Conservation (phyloP, 768 basidiomycete species). For the Saitozyma sp. region DNA sequence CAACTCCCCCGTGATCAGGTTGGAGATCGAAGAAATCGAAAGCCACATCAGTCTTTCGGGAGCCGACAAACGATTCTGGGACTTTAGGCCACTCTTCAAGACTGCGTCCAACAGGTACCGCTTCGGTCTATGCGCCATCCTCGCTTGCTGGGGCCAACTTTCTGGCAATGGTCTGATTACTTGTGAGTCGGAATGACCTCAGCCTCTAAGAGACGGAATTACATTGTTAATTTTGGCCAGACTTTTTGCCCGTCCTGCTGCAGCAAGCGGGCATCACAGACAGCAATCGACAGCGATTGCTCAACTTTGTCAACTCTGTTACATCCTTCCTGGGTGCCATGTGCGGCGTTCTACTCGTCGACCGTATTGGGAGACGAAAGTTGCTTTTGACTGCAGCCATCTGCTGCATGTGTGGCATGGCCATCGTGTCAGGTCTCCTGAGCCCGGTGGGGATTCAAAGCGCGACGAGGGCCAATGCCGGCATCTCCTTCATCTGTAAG, state of each 20-base stretch:
- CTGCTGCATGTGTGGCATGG: slow-evolving; percentile 55
- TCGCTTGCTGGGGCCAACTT: slow-evolving; percentile 56
- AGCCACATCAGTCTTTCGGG: slow-evolving; percentile 59
- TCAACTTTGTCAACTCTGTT: too few relatives aligned
- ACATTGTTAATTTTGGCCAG: slow-evolving; percentile 43
- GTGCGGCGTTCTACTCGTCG: slow-evolving; percentile 56
- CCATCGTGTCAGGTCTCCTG: slow-evolving; percentile 58
- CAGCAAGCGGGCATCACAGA: slow-evolving; percentile 51
- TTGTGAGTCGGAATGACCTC: slow-evolving; percentile 34
- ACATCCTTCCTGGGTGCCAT: slow-evolving; percentile 57
- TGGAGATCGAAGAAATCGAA: slow-evolving; percentile 61
- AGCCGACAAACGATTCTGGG: slow-evolving; percentile 57
- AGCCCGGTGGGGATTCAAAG: slow-evolving; percentile 52
- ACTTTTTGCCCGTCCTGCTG: slow-evolving; percentile 44
- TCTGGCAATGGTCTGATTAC: too few relatives aligned
- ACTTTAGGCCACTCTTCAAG: slow-evolving; percentile 60
- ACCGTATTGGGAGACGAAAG: slow-evolving; percentile 59
- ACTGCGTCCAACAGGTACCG: slow-evolving; percentile 58
- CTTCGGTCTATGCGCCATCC: slow-evolving; percentile 59
- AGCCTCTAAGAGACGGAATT: too few relatives aligned
- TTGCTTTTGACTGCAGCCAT: slow-evolving; percentile 56
- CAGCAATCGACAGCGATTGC: slow-evolving; percentile 51
- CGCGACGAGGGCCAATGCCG: slow-evolving; percentile 56
- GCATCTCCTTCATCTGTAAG: slow-evolving; percentile 57
- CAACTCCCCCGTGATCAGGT: slow-evolving; percentile 59